Base-by-base conservation (phyloP, 495 filamentous ascomycete species). In the Cryomyces minteri region DNA sequence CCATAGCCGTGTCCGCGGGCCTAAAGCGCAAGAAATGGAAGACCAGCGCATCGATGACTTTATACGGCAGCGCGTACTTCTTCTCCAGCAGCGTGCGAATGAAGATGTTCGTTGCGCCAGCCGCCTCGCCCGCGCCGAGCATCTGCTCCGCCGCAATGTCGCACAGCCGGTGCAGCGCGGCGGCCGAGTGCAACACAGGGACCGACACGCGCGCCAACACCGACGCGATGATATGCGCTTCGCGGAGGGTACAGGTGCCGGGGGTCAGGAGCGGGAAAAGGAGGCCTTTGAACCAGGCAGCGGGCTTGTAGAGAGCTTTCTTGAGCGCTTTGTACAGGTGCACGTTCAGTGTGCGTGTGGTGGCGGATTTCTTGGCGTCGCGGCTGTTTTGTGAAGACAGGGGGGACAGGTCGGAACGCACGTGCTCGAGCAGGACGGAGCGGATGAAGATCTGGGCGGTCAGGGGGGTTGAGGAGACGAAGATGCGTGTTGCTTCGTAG, bases 1-100 rank as follows among this genome's bases (percentile, higher is more conserved):
- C 66, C 25, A 50, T 54, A 55, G 64, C 63, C 12, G 67, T 55
- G 54, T 54, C 47, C 41, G 68, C 66, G 31, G 67, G 75, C 33
- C 82, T 74, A 65, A 95, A 95, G 12, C 90, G 79, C 51, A 94
- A 61, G 60, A 95, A 98, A 62, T 96, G 88, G 64, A 95, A 96
- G 11, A 96, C 92, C 5, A 96, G 67, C 25, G 86, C 79, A 53
- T 98, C 90, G 14, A 98, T 77, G 28, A 92, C 88, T 61, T 93
- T 87, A 66, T 82, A 94, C 31, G 90, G 90, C 18, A 98, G 69
- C 1, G 90, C 90, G 52, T 99, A 96, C 54, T 86, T 85, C 72
- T 99, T 99, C 64, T 96, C 88, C 8, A 99, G 66, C 43, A 99
- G 74, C 12, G 80, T 74, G 48, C 82, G 80, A 59, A 99, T 92